phyloP scores from a whole-genome alignment of 495 filamentous ascomycete genomes.

The Cercophora scortea region DNA sequence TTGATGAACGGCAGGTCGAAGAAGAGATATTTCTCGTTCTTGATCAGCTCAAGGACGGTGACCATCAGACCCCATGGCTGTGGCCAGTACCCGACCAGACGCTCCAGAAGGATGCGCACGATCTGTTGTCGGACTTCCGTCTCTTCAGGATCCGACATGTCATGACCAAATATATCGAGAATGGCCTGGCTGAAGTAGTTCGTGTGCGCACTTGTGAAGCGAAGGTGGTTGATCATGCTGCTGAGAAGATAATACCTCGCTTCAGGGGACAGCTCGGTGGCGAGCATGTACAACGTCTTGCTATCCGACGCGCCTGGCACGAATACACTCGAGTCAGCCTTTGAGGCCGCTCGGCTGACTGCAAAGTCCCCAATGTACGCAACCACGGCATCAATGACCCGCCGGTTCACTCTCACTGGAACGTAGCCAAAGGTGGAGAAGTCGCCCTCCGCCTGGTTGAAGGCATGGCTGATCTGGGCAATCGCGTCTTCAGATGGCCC shows the following conservation, averaged over 20 bases:
- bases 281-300: conserved; percentile 64
- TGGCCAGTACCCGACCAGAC: conserved; percentile 80
- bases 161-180: conserved; percentile 76
- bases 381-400: conserved; percentile 72
- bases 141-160: conserved; percentile 68
- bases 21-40: conserved; percentile 82
- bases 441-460: conserved; percentile 45
- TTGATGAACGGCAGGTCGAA: conserved; percentile 92
- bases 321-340: conserved; percentile 55
- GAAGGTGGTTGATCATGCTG: conserved; percentile 85
- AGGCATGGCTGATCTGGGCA: conserved; percentile 60
- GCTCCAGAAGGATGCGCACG: conserved; percentile 77
- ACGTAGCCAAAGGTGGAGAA: conserved; percentile 55
- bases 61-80: conserved; percentile 96
- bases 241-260: conserved; percentile 76
- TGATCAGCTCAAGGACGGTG: conserved; percentile 80
- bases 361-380: conserved; percentile 73
- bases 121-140: conserved; percentile 83
- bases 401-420: conserved; percentile 58
- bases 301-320: conserved; percentile 62
- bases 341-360: conserved; percentile 46
- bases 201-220: conserved; percentile 81
- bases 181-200: conserved; percentile 89
- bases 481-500: conserved; percentile 59
- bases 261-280: conserved; percentile 65